Evolutionary conservation across 2,329 filamentous ascomycete species (phyloP).

Genomic region (Alternaria sp.): DNA sequence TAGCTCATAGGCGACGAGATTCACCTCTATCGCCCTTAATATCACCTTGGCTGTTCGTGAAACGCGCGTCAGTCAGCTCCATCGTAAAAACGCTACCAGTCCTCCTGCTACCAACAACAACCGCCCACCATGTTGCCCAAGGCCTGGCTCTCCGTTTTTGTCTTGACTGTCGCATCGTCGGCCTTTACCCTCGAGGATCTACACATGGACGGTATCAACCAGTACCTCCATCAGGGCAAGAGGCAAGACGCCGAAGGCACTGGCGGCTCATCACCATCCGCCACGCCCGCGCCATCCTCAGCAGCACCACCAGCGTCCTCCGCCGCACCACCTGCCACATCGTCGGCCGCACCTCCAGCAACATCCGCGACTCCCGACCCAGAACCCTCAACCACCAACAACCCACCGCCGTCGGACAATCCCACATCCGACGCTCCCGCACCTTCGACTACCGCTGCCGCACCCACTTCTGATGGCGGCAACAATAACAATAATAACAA

Average conservation of each 20-base stretch:
- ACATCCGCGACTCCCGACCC: conserved; percentile 13
- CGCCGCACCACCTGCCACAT: background rate
- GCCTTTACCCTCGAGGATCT: conserved; percentile 40
- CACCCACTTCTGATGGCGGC: conserved; percentile 50
- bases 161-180: conserved; percentile 37
- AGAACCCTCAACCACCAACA: background rate
- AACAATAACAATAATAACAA: conserved; percentile 24
- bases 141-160: conserved; percentile 44
- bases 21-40: conserved; percentile 23
- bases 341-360: conserved; percentile 12
- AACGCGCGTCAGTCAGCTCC: conserved; percentile 31
- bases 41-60: conserved; percentile 12
- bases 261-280: conserved; percentile 22
- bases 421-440: conserved; percentile 16
- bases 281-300: conserved; percentile 23
- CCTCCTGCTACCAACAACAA: conserved; percentile 16
- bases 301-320: conserved; percentile 1
- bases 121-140: conserved; percentile 39
- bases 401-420: conserved; percentile 5
- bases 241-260: conserved; percentile 43
- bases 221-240: conserved; percentile 43
- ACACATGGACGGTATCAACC: conserved; percentile 44
- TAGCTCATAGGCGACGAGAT: conserved; percentile 8
- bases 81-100: conserved; percentile 14
- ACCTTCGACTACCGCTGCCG: conserved; percentile 28